A percentile compares a stretch with the other conserved stretches of the same genome.
Evolutionary conservation across 768 basidiomycete genomes (phyloP).

Genomic region (Gymnopilus junonius): DNA sequence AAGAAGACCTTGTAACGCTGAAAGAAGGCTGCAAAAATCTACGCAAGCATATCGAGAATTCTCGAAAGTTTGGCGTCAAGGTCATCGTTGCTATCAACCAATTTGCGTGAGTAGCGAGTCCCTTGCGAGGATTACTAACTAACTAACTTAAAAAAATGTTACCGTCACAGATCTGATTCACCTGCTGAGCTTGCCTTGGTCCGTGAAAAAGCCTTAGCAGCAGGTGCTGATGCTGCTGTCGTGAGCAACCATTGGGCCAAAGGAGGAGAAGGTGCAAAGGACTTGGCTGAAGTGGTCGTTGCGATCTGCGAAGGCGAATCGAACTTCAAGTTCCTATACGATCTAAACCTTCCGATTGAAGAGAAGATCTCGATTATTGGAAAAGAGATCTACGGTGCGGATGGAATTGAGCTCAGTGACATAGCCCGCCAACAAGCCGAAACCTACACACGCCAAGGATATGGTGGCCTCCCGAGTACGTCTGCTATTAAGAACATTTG

Average conservation of each 20-base stretch:
- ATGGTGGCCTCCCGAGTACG: constrained; percentile 77
- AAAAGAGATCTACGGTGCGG: constrained; percentile 93
- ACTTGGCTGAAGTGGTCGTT: constrained; percentile 92
- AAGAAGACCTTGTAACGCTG: constrained; percentile 89
- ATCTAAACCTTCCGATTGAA: constrained; percentile 79
- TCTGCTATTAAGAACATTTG: constrained; percentile 8
- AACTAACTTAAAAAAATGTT: background rate
- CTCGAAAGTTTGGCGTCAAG: constrained; percentile 94
- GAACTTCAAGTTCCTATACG: constrained; percentile 92
- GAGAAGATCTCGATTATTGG: constrained; percentile 89
- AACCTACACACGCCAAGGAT: constrained; percentile 91
- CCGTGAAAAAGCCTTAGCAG: constrained; percentile 75
- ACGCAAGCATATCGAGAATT: constrained; percentile 91
- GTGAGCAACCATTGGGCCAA: constrained; percentile 98
- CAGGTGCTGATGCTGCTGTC: constrained; percentile 93
- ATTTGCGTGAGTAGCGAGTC: constrained; percentile 72
- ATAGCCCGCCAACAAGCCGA: constrained; percentile 85
- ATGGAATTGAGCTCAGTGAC: constrained; percentile 86
- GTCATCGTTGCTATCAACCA: constrained; percentile 95
- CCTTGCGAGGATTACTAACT: background rate
- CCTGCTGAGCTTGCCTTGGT: constrained; percentile 88
- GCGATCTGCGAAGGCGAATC: constrained; percentile 82
- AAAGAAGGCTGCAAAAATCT: constrained; percentile 94
- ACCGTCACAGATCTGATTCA: constrained; percentile 74
- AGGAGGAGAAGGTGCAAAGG: constrained; percentile 89